Conservation (phyloP, 129 eudicot species). For the Mikania micrantha region DNA sequence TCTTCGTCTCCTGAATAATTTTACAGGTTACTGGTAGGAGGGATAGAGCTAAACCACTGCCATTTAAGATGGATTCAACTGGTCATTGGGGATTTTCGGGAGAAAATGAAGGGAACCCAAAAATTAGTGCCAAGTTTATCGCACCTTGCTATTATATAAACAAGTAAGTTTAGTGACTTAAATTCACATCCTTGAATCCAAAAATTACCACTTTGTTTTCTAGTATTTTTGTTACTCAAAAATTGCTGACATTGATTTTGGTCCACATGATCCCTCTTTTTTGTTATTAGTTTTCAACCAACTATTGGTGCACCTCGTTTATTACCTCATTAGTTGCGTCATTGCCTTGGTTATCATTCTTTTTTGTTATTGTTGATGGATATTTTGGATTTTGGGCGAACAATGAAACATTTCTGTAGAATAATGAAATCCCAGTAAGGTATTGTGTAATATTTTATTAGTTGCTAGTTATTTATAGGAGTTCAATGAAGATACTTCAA, state of each 20-base stretch:
- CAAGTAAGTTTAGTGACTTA: conserved; percentile 48
- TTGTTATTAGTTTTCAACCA: too few relatives aligned
- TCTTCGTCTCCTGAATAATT: conserved; percentile 2
- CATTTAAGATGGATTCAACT: conserved; percentile 76
- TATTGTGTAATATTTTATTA: too few relatives aligned
- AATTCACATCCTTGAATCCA: background rate
- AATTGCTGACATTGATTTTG: background rate
- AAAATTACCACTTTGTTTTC: background rate
- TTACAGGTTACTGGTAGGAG: conserved; percentile 93
- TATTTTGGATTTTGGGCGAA: background rate
- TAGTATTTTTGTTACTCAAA: background rate
- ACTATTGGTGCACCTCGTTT: too few relatives aligned
- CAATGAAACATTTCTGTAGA: background rate
- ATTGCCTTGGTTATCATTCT: too few relatives aligned
- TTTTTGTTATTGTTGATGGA: background rate
- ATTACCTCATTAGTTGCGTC: too few relatives aligned
- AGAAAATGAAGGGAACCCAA: conserved; percentile 78
- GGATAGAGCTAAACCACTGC: conserved; percentile 94
- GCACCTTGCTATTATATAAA: conserved; percentile 87
- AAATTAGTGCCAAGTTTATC: conserved; percentile 72
- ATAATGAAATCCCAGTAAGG: too few relatives aligned
- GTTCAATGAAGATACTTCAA: too few relatives aligned
- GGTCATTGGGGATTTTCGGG: conserved; percentile 96
- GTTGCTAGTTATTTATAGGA: background rate
- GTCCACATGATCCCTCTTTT: background rate